Evolutionary conservation across 208 protist species (phyloP).

Genomic region (Acanthamoeba lenticulata): DNA sequence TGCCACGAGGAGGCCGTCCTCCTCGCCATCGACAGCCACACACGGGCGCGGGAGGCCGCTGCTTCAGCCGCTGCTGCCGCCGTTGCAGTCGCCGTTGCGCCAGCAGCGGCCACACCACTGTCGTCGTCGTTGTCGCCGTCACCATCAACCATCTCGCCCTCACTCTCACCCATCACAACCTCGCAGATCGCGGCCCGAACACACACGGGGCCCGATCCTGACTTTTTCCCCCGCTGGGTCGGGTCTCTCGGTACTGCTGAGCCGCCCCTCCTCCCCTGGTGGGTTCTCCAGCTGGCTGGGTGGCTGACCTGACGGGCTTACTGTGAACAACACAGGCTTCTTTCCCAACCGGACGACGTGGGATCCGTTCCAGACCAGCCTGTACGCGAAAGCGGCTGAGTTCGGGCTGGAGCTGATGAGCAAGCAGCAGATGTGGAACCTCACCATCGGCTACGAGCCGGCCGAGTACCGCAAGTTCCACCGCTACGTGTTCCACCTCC

Average conservation of each 20-base stretch:
- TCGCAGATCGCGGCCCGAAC: no score
- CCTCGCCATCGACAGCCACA: not conserved
- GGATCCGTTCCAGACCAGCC: not conserved
- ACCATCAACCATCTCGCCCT: no score
- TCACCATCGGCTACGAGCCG: constrained; percentile 5
- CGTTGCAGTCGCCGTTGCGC: not conserved
- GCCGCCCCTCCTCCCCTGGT: not conserved
- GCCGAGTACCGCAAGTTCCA: not conserved
- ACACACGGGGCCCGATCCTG: not conserved
- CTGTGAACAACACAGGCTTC: not conserved
- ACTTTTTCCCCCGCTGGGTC: not conserved
- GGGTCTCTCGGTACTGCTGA: not conserved
- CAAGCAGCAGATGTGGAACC: constrained; percentile 25
- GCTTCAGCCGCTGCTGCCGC: not conserved
- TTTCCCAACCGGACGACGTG: not conserved
- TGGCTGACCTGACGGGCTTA: not conserved
- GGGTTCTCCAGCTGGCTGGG: not conserved
- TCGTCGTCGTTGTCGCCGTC: no score
- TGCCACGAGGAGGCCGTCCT: not conserved
- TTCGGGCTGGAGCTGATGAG: not conserved
- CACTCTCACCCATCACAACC: no score
- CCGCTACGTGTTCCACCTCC: constrained; percentile 12
- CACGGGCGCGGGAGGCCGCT: not conserved
- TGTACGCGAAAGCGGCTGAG: not conserved
- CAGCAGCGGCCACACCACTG: not conserved